These are phyloP conservation scores for Arthrobotrys megalospora DNA, from an alignment of 2,329 filamentous ascomycete species.

Conservation along the genomic window DNA sequence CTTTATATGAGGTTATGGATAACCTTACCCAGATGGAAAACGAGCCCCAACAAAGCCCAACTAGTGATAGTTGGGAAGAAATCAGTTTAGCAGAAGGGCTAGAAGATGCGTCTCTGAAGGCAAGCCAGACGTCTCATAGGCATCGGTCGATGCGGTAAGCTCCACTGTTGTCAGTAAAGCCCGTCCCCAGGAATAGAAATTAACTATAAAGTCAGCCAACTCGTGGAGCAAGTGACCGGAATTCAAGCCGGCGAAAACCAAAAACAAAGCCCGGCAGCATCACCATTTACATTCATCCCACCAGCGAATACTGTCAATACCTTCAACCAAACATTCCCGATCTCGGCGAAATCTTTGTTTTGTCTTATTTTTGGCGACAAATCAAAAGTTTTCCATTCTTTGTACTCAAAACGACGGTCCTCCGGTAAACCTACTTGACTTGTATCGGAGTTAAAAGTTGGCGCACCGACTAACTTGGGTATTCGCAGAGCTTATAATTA, in stretches of 20 bases:
- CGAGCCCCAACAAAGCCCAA: slow-evolving; percentile 76
- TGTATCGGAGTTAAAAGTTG: background rate
- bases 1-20: slow-evolving; percentile 79
- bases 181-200: background rate
- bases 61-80: slow-evolving; percentile 92
- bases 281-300: slow-evolving; percentile 87
- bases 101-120: slow-evolving; percentile 60
- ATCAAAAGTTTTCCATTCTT: slow-evolving; percentile 90
- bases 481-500: slow-evolving; percentile 21
- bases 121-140: background rate
- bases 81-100: slow-evolving; percentile 69
- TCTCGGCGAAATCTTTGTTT: slow-evolving; percentile 94
- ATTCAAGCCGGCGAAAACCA: background rate
- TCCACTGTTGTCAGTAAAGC: slow-evolving; percentile 17
- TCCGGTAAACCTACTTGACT: slow-evolving; percentile 69
- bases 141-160: slow-evolving; percentile 61
- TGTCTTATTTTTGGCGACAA: slow-evolving; percentile 97
- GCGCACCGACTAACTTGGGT: background rate
- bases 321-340: slow-evolving; percentile 85
- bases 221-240: slow-evolving; percentile 36
- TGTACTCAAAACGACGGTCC: slow-evolving; percentile 86
- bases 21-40: slow-evolving; percentile 82
- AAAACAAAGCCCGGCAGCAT: slow-evolving; percentile 71
- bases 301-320: slow-evolving; percentile 82
- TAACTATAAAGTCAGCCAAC: slow-evolving; percentile 24